phyloP scores from a whole-genome alignment of 1,284 basidiomycete species.

The Grifola frondosa region DNA sequence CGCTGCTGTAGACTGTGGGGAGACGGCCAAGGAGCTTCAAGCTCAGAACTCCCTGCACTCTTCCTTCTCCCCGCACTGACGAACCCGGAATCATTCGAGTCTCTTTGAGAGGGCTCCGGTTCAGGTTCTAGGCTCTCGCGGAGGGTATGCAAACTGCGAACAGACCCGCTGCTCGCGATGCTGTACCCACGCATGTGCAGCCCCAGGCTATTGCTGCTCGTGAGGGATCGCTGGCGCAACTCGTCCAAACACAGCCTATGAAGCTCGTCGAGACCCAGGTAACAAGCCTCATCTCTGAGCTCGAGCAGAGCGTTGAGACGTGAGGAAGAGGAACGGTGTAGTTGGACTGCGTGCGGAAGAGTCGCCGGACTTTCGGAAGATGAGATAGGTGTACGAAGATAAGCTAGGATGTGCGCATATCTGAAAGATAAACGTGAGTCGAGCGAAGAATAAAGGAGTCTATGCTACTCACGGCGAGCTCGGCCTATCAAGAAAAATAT shows the following conservation, averaged over 20 bases:
- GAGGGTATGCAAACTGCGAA: slow-evolving; percentile 33
- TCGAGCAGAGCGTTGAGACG: slow-evolving; percentile 67
- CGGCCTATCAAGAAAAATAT: slow-evolving; percentile 79
- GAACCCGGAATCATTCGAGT: slow-evolving; percentile 24
- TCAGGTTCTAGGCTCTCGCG: slow-evolving; percentile 26
- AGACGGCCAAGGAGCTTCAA: slow-evolving; percentile 16
- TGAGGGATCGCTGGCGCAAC: slow-evolving; percentile 42
- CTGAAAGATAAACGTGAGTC: slow-evolving; percentile 34
- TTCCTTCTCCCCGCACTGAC: slow-evolving; percentile 18
- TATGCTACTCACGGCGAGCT: slow-evolving; percentile 71
- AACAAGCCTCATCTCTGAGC: slow-evolving; percentile 71
- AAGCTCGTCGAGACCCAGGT: slow-evolving; percentile 63
- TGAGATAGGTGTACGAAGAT: slow-evolving; percentile 56
- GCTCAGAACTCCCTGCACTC: slow-evolving; percentile 16
- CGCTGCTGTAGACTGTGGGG: slow-evolving; percentile 17
- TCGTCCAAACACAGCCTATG: slow-evolving; percentile 65
- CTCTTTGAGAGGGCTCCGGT: slow-evolving; percentile 8
- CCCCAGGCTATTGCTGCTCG: slow-evolving; percentile 30
- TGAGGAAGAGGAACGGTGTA: slow-evolving; percentile 43
- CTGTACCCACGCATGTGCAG: slow-evolving; percentile 29
- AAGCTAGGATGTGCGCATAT: slow-evolving; percentile 66
- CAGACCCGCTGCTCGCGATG: slow-evolving; percentile 26
- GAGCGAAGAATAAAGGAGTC: slow-evolving; percentile 4
- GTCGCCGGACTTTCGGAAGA: slow-evolving; percentile 46
- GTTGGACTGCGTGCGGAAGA: slow-evolving; percentile 60